Evolutionary conservation across 164 flowering plant species (phyloP).

Genomic region (Nelumbo lutea): DNA sequence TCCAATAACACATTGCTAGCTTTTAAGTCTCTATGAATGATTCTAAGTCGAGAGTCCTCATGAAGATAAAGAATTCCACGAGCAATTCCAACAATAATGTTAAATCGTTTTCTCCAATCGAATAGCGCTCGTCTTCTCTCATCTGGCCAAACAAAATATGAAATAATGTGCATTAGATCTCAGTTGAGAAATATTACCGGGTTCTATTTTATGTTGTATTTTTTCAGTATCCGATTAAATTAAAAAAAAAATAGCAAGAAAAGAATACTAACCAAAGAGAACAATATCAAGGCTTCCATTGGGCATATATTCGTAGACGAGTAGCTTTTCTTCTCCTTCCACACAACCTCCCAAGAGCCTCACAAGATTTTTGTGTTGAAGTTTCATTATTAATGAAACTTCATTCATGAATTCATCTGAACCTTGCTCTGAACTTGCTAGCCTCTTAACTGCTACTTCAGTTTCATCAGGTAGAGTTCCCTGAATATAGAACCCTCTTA

Average conservation of each 20-base stretch:
- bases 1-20: slow-evolving; percentile 30
- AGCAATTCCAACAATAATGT: slow-evolving; percentile 34
- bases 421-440: slow-evolving; percentile 15
- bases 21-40: slow-evolving; percentile 34
- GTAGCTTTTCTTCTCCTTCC: background rate
- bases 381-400: slow-evolving; percentile 8
- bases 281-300: slow-evolving; percentile 37
- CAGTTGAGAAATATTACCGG: too few relatives aligned
- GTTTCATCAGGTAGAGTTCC: slow-evolving; percentile 17
- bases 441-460: slow-evolving; percentile 12
- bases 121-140: slow-evolving; percentile 12
- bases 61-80: slow-evolving; percentile 40
- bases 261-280: slow-evolving; percentile 28
- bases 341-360: slow-evolving; percentile 2
- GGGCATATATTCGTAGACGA: slow-evolving; percentile 31
- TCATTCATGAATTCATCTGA: slow-evolving; percentile 9
- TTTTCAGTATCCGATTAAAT: too few relatives aligned
- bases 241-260: background rate
- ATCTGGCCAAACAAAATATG: slow-evolving; percentile 12
- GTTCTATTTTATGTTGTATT: too few relatives aligned
- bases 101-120: slow-evolving; percentile 27
- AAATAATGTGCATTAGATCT: too few relatives aligned
- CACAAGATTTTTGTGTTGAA: slow-evolving; percentile 11
- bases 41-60: slow-evolving; percentile 31
- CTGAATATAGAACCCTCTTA: slow-evolving; percentile 26